Base-by-base conservation (phyloP, 306 rosid genomes). In the Adenanthera pavonina region DNA sequence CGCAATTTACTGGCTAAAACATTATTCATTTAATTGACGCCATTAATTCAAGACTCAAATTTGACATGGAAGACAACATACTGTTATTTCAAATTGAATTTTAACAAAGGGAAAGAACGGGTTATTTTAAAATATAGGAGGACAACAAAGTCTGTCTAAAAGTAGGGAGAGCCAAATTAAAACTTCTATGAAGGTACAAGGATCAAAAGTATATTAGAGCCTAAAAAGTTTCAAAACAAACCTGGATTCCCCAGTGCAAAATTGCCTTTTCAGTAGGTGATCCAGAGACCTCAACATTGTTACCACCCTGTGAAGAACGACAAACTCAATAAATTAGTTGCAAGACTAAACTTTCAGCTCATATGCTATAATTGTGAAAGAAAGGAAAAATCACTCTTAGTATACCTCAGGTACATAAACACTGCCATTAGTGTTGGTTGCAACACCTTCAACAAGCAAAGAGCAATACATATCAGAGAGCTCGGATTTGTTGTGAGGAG, bases 221-320 rank as follows among this genome's bases (percentile, higher is more conserved):
- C 43, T 33, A 61, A 69, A 25, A 20, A 46, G 56, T 40, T 82
- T 67, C 67, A 20, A 57, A 79, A 67, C 20, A 70, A 65, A 94
- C 98, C 97, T 86, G 83, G 52, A 92, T 47, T 69, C 88, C 98
- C 97, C 93, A 94, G 10, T 61, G 72, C 75, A 94, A 89, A 81
- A 94, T 92, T 53, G 98, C 97, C 86, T 89, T 92, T 75, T 94
- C 98, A 6, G 98, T 94, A 34, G 98, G 98, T 84, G 98, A 94
- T 51, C 98, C 98, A 76, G 97, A 85, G 85, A 94, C 84, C 86
- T 91, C 98, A 41, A 84, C 62, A 48, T 81, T 87, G 69, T 81
- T 86, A 49, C 88, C 85, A n/a, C 82, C 72, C 98, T 92, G 77
- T 75, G 71, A 80, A 44, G 36, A 30, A 70, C 57, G 33, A 88